Conservation (phyloP, 2,329 filamentous ascomycete species). For the Beauveria varroae region DNA sequence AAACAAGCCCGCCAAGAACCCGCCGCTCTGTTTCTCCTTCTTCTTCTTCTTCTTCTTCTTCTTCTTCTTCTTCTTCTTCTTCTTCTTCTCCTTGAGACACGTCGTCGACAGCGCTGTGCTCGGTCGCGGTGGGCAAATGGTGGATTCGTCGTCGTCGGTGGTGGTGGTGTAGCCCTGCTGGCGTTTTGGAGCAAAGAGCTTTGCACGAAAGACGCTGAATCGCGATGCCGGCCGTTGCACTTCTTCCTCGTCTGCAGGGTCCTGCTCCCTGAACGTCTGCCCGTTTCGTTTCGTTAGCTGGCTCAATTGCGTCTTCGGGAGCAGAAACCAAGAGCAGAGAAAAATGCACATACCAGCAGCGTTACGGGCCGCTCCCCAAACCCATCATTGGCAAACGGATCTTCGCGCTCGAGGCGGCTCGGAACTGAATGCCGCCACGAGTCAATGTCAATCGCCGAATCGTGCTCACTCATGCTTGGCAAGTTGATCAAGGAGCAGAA, state of each 20-base stretch:
- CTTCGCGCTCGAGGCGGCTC: slow-evolving; percentile 26
- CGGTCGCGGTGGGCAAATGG: slow-evolving; percentile 20
- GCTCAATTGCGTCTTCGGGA: neutral
- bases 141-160: slow-evolving; percentile 7
- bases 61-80: neutral
- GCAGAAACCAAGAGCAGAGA: neutral
- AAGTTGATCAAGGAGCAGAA: neutral
- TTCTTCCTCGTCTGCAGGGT: neutral
- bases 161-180: neutral
- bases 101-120: neutral
- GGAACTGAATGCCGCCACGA: slow-evolving; percentile 29
- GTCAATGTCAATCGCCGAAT: slow-evolving; percentile 18
- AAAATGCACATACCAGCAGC: slow-evolving; percentile 19
- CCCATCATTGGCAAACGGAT: slow-evolving; percentile 28
- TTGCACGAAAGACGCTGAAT: neutral
- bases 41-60: neutral
- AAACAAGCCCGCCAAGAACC: neutral
- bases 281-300: neutral
- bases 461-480: neutral
- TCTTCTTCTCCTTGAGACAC: neutral
- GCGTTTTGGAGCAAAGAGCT: neutral
- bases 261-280: slow-evolving; percentile 20
- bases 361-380: slow-evolving; percentile 25
- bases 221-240: neutral
- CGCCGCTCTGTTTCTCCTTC: neutral